Evolutionary conservation across 768 basidiomycete genomes (phyloP), one percentile per base, ranked within the genome.

Genomic region (Xanthoconium stramineum): DNA sequence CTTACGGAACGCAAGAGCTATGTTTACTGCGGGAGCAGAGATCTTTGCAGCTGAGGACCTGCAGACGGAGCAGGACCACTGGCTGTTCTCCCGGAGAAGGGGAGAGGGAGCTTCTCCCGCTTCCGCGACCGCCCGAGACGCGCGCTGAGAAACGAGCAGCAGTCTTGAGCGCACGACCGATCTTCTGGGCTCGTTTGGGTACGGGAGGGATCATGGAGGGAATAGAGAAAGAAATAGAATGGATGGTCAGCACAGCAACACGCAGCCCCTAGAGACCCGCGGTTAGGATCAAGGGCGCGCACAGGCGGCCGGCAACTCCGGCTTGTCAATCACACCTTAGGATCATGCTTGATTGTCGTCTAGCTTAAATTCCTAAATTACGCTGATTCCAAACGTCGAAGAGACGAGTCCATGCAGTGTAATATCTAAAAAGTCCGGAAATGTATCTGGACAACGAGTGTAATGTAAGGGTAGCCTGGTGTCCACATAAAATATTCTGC

Each of bases 1-100:
- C 89, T 67, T 65, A 93, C 83, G 91, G 90, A 69, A 92, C 91
- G 64, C 86, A 88, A 36, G 74, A 78, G n/a, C 85, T 83, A 60
- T 81, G 83, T 46, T 81, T 80, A 66, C 88, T 83, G 62, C 86
- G 88, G 9, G 84, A 75, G 19, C 80, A 69, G 30, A 93, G 75
- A 51, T 82, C 76, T 19, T 72, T 79, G 65, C 89, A 89, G 5
- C 81, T 78, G 6, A 90, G 52, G 17, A 93, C 78, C 66, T 89
- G 88, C 1, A 92, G 75, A 20, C 86, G 76, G 35, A 91, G 78
- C 28, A 85, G 62, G 35, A 86, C 86, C 54, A 88, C 65, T 1
- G 91, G 88, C 0, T 71, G 71, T 67, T 92, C 90, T 17, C 86
- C 87, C 0, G 79, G 78, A 4, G 70, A 60, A 0, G 87, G 84